Evolutionary conservation across 2,329 filamentous ascomycete species (phyloP).

Genomic region (Orbilia ellipsospora): DNA sequence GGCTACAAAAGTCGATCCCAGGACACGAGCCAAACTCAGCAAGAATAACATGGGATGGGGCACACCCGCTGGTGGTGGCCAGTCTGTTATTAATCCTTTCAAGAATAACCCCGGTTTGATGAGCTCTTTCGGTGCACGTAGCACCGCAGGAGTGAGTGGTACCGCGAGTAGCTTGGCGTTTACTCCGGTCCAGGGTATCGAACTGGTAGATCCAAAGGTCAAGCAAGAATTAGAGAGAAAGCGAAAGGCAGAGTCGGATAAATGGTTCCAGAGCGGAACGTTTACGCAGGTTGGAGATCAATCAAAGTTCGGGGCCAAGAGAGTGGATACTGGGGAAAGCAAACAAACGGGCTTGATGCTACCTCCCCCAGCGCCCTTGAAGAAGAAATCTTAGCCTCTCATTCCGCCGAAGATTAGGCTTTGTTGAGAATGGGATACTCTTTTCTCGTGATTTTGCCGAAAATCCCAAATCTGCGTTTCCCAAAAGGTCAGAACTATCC

Average conservation of each 20-base stretch:
- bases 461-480: not conserved
- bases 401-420: not conserved
- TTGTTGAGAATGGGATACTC: not conserved
- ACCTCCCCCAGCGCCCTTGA: slow-evolving; percentile 57
- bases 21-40: slow-evolving; percentile 90
- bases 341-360: slow-evolving; percentile 64
- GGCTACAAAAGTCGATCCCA: slow-evolving; percentile 87
- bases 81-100: slow-evolving; percentile 76
- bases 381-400: slow-evolving; percentile 43
- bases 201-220: slow-evolving; percentile 92
- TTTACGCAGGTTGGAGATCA: slow-evolving; percentile 83
- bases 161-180: slow-evolving; percentile 91
- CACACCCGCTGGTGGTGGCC: slow-evolving; percentile 73
- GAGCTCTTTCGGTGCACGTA: slow-evolving; percentile 76
- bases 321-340: slow-evolving; percentile 72
- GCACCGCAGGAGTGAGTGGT: slow-evolving; percentile 73
- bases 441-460: slow-evolving; percentile 9
- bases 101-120: slow-evolving; percentile 66
- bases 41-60: slow-evolving; percentile 98
- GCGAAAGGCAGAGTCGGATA: slow-evolving; percentile 90
- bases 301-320: slow-evolving; percentile 80
- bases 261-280: slow-evolving; percentile 97
- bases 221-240: slow-evolving; percentile 89
- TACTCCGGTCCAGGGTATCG: slow-evolving; percentile 91
- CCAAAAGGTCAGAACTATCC: slow-evolving; percentile 54